Percentiles rank a stretch among this genome's conserved stretches.
Evolutionary conservation across 2,329 filamentous ascomycete species (phyloP).

Genomic region (Penicillium sp.): DNA sequence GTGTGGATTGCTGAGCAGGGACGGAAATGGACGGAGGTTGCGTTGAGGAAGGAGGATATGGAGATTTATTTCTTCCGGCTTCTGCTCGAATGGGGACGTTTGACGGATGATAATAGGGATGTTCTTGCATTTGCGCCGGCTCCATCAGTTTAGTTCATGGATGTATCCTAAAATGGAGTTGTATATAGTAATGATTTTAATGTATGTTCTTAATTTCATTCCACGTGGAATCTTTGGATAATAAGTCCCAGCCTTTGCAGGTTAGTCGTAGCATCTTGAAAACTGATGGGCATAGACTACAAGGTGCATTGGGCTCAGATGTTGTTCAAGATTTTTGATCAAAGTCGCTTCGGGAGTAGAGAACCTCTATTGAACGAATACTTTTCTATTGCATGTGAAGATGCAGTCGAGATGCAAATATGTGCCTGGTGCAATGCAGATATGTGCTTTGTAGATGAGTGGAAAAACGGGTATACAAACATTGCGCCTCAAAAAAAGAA

Average conservation of each 20-base stretch:
- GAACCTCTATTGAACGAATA: not conserved
- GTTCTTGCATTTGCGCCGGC: slow-evolving; percentile 41
- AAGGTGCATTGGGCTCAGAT: not conserved
- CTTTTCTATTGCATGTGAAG: not conserved
- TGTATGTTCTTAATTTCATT: not conserved
- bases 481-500: not conserved
- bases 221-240: no score
- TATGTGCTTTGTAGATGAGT: slow-evolving; percentile 1
- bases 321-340: not conserved
- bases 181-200: not conserved
- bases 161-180: not conserved
- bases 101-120: slow-evolving; percentile 62
- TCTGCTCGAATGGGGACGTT: slow-evolving; percentile 71
- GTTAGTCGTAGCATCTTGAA: not conserved
- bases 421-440: not conserved
- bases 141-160: slow-evolving; percentile 7
- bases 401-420: not conserved
- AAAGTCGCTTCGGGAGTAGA: not conserved
- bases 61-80: slow-evolving; percentile 77
- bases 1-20: slow-evolving; percentile 66
- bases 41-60: slow-evolving; percentile 69
- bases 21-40: slow-evolving; percentile 61
- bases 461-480: slow-evolving; percentile 6
- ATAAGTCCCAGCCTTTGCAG: no score
- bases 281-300: no score